A percentile compares a stretch with the other conserved stretches of the same genome.
phyloP scores from a whole-genome alignment of 176 grass and related monocot genomes.

The Juncus effusus region DNA sequence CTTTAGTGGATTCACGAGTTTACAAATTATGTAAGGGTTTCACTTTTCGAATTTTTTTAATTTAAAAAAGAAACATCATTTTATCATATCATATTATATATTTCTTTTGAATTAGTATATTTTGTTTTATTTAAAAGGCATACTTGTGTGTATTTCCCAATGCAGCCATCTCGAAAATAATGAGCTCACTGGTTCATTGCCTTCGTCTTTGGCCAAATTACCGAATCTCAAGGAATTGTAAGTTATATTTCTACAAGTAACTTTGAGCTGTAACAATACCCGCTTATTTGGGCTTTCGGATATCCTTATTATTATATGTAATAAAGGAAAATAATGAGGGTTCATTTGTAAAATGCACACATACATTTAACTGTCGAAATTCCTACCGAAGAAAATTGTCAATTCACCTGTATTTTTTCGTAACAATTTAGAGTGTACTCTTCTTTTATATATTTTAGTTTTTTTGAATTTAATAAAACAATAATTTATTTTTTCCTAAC shows the following conservation, averaged over 20 bases:
- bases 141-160: slow-evolving; percentile 9
- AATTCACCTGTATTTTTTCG: no score
- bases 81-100: neutral
- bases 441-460: no score
- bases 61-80: no score
- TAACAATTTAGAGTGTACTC: no score
- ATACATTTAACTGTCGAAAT: no score
- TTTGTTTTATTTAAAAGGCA: slow-evolving; percentile 12
- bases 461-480: no score
- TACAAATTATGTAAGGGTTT: slow-evolving; percentile 75
- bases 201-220: slow-evolving; percentile 57
- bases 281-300: no score
- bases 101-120: slow-evolving; percentile 3
- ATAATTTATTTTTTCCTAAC: slow-evolving; percentile 37
- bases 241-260: slow-evolving; percentile 35
- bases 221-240: slow-evolving; percentile 88
- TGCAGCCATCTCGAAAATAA: slow-evolving; percentile 95
- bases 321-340: no score
- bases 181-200: slow-evolving; percentile 59
- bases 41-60: neutral
- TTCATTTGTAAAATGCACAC: no score
- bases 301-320: no score
- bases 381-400: no score
- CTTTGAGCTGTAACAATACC: no score
- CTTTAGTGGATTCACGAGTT: slow-evolving; percentile 62